Conservation (phyloP, 1,139 yeast genomes). For the Candida sp. region DNA sequence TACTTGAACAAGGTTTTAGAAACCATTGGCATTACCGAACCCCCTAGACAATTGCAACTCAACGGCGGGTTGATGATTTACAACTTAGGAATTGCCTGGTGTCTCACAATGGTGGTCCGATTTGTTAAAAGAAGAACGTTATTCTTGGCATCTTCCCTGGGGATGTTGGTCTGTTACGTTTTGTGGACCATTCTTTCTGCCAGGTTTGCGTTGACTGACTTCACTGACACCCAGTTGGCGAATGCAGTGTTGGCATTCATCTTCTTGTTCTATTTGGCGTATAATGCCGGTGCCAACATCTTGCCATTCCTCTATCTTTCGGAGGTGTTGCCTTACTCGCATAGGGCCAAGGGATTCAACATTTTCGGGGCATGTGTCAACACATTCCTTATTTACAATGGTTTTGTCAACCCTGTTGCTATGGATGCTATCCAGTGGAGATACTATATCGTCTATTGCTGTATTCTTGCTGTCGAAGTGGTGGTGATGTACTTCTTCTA, state of each 20-base stretch:
- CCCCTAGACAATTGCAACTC: slow-evolving; percentile 46
- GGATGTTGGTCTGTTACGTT: slow-evolving; percentile 43
- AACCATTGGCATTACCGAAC: slow-evolving; percentile 52
- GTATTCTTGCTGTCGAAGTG: slow-evolving; percentile 41
- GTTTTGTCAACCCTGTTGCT: slow-evolving; percentile 63
- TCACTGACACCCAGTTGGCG: slow-evolving; percentile 33
- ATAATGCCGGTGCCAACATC: slow-evolving; percentile 39
- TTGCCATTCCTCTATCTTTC: slow-evolving; percentile 39
- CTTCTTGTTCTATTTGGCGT: slow-evolving; percentile 41
- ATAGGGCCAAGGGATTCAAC: slow-evolving; percentile 49
- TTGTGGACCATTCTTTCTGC: slow-evolving; percentile 45
- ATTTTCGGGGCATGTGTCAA: slow-evolving; percentile 32
- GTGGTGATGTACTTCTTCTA: slow-evolving; percentile 43
- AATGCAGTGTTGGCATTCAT: slow-evolving; percentile 51
- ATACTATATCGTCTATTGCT: slow-evolving; percentile 59
- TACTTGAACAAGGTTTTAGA: slow-evolving; percentile 51
- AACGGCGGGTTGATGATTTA: slow-evolving; percentile 50
- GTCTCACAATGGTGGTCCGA: slow-evolving; percentile 32
- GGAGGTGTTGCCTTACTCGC: slow-evolving; percentile 48
- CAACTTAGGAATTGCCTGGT: slow-evolving; percentile 39
- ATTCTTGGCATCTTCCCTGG: slow-evolving; percentile 36
- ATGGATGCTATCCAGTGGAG: slow-evolving; percentile 63
- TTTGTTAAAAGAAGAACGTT: slow-evolving; percentile 49
- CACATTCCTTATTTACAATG: slow-evolving; percentile 24
- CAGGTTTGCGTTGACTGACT: slow-evolving; percentile 38